A percentile compares a stretch with the other conserved stretches of the same genome.
phyloP scores from a whole-genome alignment of 2,329 filamentous ascomycete genomes.

The Stagonosporopsis chrysanthemi region DNA sequence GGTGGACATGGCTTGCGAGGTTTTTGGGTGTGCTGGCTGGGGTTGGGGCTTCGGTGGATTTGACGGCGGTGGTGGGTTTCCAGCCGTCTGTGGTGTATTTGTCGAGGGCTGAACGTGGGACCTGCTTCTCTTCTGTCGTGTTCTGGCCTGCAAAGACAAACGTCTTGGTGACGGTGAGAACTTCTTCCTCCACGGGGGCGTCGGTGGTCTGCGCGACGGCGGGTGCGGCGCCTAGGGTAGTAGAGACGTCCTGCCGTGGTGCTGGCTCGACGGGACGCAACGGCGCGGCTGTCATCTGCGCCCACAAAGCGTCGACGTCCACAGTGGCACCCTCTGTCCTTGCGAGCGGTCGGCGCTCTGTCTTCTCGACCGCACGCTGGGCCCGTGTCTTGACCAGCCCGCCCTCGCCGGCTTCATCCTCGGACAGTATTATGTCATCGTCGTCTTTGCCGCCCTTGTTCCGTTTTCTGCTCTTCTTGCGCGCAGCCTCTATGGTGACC shows the following conservation, averaged over 20 bases:
- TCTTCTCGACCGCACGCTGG: slow-evolving; percentile 71
- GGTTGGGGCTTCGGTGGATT: too few species aligned
- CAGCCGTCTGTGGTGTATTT: slow-evolving; percentile 42
- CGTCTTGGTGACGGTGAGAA: slow-evolving; percentile 71
- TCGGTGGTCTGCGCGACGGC: slow-evolving; percentile 18
- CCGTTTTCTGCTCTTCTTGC: slow-evolving; percentile 60
- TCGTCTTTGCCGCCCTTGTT: slow-evolving; percentile 35
- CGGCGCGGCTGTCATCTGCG: slow-evolving; percentile 66
- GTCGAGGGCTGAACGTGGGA: slow-evolving; percentile 54
- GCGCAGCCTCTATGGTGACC: slow-evolving; percentile 67
- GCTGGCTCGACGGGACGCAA: slow-evolving; percentile 34
- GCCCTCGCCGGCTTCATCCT: slow-evolving; percentile 60
- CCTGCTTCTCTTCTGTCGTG: slow-evolving; percentile 74
- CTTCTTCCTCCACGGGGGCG: slow-evolving; percentile 44
- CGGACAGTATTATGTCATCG: slow-evolving; percentile 35
- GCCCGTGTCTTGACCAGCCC: slow-evolving; percentile 75
- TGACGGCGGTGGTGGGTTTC: slow-evolving; percentile 26
- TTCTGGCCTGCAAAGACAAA: slow-evolving; percentile 79
- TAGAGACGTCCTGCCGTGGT: slow-evolving; percentile 11
- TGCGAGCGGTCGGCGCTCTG: slow-evolving; percentile 62
- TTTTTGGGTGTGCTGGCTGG: slow-evolving; percentile 2
- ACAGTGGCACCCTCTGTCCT: slow-evolving; percentile 69
- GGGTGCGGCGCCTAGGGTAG: slow-evolving; percentile 17
- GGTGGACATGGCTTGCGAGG: slow-evolving; percentile 17
- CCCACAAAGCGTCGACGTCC: slow-evolving; percentile 75